phyloP scores from a whole-genome alignment of 768 basidiomycete genomes.

The Mycena polygramma region DNA sequence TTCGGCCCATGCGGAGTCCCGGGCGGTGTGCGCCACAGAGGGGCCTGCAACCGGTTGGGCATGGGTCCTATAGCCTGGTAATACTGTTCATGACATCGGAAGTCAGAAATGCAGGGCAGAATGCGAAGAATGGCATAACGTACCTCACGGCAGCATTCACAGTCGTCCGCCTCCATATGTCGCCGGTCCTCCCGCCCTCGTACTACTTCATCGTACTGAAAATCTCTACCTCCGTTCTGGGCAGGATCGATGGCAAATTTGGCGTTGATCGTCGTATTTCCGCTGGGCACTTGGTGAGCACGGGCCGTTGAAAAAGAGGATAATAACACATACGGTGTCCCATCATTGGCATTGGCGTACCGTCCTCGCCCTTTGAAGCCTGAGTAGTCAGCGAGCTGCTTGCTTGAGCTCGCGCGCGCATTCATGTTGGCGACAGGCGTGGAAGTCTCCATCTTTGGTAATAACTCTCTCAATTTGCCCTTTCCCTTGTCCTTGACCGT shows the following conservation, averaged over 20 bases:
- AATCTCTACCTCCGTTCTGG: constrained; percentile 63
- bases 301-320: neutral
- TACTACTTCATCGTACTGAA: constrained; percentile 70
- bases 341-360: constrained; percentile 50
- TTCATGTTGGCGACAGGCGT: constrained; percentile 25
- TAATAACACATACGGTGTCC: constrained; percentile 17
- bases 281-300: constrained; percentile 2
- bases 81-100: constrained; percentile 53
- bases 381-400: constrained; percentile 37
- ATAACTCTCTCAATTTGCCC: constrained; percentile 10
- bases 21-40: constrained; percentile 65
- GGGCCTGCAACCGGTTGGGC: constrained; percentile 60
- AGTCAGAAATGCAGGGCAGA: neutral
- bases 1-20: constrained; percentile 18
- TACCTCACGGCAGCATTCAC: constrained; percentile 74
- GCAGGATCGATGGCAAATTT: constrained; percentile 64
- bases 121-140: constrained; percentile 37
- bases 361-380: constrained; percentile 54
- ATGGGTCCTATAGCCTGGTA: constrained; percentile 68
- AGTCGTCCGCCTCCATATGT: constrained; percentile 69
- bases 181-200: constrained; percentile 64
- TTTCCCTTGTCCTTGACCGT: constrained; percentile 2
- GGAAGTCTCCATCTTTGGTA: constrained; percentile 7
- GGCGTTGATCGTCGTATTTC: constrained; percentile 56
- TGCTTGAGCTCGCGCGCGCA: constrained; percentile 35